Evolutionary conservation across 805 yeast genomes (phyloP).

Genomic region (Priceomyces haplophilus): DNA sequence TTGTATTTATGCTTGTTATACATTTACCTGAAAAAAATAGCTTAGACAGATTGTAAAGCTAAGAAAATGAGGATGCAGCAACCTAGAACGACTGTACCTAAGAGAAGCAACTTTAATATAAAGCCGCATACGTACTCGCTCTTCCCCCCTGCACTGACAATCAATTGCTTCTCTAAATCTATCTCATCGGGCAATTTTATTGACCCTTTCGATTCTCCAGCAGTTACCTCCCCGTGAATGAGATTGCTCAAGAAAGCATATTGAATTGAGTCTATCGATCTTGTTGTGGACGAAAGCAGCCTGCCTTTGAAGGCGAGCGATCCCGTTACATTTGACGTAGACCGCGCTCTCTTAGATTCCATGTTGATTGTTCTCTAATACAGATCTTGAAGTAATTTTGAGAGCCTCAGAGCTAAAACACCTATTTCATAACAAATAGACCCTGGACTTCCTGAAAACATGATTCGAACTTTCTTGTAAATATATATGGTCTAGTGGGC

Average conservation of each 20-base stretch:
- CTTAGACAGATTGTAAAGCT: constrained; percentile 20
- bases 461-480: too few species aligned
- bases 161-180: constrained; percentile 38
- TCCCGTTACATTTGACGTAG: constrained; percentile 10
- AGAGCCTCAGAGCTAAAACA: too few species aligned
- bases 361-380: background rate
- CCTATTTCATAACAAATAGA: too few species aligned
- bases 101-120: constrained; percentile 27
- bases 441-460: too few species aligned
- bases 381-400: too few species aligned
- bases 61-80: constrained; percentile 34
- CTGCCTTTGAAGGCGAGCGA: constrained; percentile 13
- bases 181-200: constrained; percentile 25
- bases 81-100: constrained; percentile 28
- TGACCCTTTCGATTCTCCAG: background rate
- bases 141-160: constrained; percentile 36
- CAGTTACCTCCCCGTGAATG: constrained; percentile 11
- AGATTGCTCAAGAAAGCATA: constrained; percentile 10
- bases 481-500: background rate
- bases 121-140: constrained; percentile 32
- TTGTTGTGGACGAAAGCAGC: constrained; percentile 18
- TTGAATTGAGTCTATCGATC: constrained; percentile 15
- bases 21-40: background rate
- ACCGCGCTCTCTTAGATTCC: constrained; percentile 11
- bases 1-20: too few species aligned